A percentile compares a stretch with the other conserved stretches of the same genome.
phyloP scores from a whole-genome alignment of 345 rosid genomes.

The Aquilaria yunnanensis region DNA sequence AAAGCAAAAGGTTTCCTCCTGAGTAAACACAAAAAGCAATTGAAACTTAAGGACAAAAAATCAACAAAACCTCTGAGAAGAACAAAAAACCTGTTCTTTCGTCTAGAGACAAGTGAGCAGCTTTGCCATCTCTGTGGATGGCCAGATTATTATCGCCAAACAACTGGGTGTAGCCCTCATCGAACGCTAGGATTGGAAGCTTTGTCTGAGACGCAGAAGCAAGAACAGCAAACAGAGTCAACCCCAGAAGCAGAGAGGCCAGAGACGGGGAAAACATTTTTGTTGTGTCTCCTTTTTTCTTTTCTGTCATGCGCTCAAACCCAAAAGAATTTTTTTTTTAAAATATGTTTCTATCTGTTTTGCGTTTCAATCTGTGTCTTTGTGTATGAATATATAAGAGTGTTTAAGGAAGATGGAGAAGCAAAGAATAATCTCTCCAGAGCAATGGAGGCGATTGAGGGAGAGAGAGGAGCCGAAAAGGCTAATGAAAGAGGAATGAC shows the following conservation, averaged over 20 bases:
- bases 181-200: constrained; percentile 54
- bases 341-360: no score
- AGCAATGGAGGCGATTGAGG: constrained; percentile 18
- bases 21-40: background rate
- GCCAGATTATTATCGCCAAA: constrained; percentile 73
- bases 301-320: no score
- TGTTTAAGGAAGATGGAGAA: constrained; percentile 12
- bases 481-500: constrained; percentile 1
- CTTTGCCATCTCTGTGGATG: constrained; percentile 61
- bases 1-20: background rate
- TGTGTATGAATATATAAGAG: background rate
- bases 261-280: no score
- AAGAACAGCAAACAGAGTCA: constrained; percentile 29
- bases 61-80: background rate
- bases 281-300: no score
- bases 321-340: no score
- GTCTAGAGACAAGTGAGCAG: constrained; percentile 67
- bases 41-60: background rate
- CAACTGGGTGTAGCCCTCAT: constrained; percentile 77
- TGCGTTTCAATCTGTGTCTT: no score
- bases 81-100: constrained; percentile 57
- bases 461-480: constrained; percentile 1
- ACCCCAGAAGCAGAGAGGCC: constrained; percentile 20
- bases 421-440: constrained; percentile 5
- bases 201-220: constrained; percentile 43